Percentiles rank a stretch among this genome's conserved stretches.
phyloP scores from a whole-genome alignment of 345 rosid species.

The Triadica sebifera region DNA sequence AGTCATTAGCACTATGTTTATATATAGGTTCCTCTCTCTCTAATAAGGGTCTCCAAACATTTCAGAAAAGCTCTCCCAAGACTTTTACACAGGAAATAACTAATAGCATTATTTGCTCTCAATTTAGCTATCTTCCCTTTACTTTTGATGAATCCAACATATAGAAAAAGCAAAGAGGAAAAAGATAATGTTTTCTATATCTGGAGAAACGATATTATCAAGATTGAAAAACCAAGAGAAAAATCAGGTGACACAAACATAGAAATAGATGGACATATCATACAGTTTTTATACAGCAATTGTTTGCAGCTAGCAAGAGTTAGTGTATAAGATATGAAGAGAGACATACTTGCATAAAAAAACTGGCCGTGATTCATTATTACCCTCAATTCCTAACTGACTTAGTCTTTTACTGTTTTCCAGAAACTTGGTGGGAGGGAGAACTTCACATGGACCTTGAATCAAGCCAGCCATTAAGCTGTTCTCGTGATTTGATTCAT shows the following conservation, averaged over 20 bases:
- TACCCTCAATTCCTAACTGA: conserved; percentile 38
- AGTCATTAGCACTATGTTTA: not conserved
- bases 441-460: conserved; percentile 60
- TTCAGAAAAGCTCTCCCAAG: not conserved
- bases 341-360: conserved; percentile 62
- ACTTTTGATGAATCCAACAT: not conserved
- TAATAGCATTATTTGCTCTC: not conserved
- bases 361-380: conserved; percentile 32
- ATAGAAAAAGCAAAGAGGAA: not conserved
- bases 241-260: not conserved
- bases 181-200: not conserved
- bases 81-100: not conserved
- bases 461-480: conserved; percentile 48
- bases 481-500: conserved; percentile 59
- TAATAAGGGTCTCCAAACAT: not conserved
- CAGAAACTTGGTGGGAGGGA: conserved; percentile 47
- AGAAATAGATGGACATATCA: not conserved
- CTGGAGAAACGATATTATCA: not conserved
- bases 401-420: conserved; percentile 44
- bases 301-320: not conserved
- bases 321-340: not conserved
- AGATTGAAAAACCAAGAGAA: not conserved
- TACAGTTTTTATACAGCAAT: conserved; percentile 3
- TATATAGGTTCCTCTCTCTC: not conserved
- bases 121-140: not conserved